Evolutionary conservation across 2,329 filamentous ascomycete species (phyloP).

Genomic region (Alternaria ethzedia): DNA sequence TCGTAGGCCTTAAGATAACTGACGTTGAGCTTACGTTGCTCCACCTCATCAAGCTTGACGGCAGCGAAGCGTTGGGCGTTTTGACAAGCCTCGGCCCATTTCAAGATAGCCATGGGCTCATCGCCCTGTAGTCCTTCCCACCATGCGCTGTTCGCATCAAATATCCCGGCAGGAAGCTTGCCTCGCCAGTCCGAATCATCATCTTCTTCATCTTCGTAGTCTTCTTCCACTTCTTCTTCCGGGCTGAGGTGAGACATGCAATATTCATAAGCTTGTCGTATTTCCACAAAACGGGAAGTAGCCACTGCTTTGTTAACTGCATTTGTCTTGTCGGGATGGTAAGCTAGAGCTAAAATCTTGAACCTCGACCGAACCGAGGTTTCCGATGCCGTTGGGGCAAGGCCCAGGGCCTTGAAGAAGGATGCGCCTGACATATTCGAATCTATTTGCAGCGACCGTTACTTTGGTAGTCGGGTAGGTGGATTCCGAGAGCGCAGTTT

Average conservation of each 20-base stretch:
- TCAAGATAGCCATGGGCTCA: neutral
- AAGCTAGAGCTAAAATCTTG: neutral
- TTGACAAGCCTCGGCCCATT: neutral
- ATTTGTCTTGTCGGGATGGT: conserved; percentile 7
- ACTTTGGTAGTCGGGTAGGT: neutral
- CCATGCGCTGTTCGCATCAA: neutral
- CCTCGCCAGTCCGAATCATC: neutral
- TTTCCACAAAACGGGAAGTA: conserved; percentile 2
- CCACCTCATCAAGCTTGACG: neutral
- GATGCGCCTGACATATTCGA: neutral
- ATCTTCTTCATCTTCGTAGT: neutral
- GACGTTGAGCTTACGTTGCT: neutral
- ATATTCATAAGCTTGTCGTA: conserved; percentile 5
- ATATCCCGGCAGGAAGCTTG: neutral
- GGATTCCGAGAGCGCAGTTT: neutral
- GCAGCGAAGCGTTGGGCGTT: neutral
- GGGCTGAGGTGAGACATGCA: neutral
- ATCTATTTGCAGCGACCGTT: neutral
- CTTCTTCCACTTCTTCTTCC: neutral
- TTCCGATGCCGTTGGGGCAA: neutral
- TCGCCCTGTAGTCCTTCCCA: neutral
- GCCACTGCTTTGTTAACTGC: neutral
- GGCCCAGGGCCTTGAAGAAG: neutral
- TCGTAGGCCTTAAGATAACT: neutral
- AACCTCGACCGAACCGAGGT: neutral